A percentile compares a stretch with the other conserved stretches of the same genome.
phyloP scores from a whole-genome alignment of 2,329 filamentous ascomycete species.

The Peltaster fructicola region DNA sequence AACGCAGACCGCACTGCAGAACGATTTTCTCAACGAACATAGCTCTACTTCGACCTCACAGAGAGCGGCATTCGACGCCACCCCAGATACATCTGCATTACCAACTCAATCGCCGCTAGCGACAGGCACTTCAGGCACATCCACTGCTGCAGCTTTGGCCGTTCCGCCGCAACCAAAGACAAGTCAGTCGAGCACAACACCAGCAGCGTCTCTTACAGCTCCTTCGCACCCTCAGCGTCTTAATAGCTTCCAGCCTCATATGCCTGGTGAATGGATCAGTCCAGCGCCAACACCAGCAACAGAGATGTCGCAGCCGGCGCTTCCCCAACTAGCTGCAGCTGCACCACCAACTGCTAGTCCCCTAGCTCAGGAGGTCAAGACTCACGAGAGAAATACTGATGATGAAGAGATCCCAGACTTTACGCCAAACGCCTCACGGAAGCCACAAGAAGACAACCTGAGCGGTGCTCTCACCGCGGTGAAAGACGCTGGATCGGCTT shows the following conservation, averaged over 20 bases:
- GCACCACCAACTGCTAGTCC: too few relatives aligned
- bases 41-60: too few relatives aligned
- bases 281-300: constrained; percentile 24
- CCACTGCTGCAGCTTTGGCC: neutral
- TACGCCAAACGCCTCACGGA: constrained; percentile 2
- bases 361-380: constrained; percentile 9
- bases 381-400: constrained; percentile 1
- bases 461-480: constrained; percentile 21
- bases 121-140: too few relatives aligned
- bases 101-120: too few relatives aligned
- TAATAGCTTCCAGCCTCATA: constrained; percentile 30
- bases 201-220: too few relatives aligned
- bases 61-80: too few relatives aligned
- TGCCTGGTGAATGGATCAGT: constrained; percentile 38
- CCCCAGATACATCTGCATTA: too few relatives aligned
- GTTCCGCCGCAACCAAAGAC: constrained; percentile 7
- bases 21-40: too few relatives aligned
- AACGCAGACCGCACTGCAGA: too few relatives aligned
- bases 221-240: too few relatives aligned
- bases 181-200: constrained; percentile 11
- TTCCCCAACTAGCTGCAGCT: too few relatives aligned
- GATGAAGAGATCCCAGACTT: constrained; percentile 1
- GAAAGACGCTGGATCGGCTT: constrained; percentile 29
- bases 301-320: constrained; percentile 13
- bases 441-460: constrained; percentile 2